Percentiles rank a stretch among this genome's conserved stretches.
Evolutionary conservation across 495 filamentous ascomycete genomes (phyloP).

Genomic region (Baudoinia panamericana): DNA sequence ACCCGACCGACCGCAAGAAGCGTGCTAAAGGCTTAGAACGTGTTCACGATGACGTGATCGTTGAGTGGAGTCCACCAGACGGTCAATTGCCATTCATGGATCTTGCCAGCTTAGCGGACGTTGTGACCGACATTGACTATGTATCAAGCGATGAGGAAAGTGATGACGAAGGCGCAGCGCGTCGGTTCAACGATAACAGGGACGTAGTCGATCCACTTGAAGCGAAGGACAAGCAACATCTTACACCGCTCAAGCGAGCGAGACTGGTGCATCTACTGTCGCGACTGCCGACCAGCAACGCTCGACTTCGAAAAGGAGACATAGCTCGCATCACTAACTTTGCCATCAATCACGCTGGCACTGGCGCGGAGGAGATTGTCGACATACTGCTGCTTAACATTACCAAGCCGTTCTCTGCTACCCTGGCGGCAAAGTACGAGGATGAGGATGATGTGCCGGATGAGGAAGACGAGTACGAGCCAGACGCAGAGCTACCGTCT

Average conservation of each 20-base stretch:
- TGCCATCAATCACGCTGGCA: conserved; percentile 73
- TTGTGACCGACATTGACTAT: conserved; percentile 73
- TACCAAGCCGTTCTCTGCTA: conserved; percentile 51
- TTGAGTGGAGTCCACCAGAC: conserved; percentile 60
- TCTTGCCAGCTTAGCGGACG: conserved; percentile 55
- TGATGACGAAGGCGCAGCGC: conserved; percentile 55
- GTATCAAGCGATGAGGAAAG: conserved; percentile 79
- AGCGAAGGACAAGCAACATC: conserved; percentile 51
- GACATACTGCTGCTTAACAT: conserved; percentile 76
- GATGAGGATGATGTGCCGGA: conserved; percentile 32
- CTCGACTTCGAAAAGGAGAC: conserved; percentile 68
- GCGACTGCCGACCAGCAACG: conserved; percentile 63
- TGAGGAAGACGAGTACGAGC: conserved; percentile 28
- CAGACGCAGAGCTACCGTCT: conserved; percentile 23
- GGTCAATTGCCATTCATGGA: conserved; percentile 58
- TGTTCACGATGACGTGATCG: conserved; percentile 56
- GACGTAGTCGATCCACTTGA: conserved; percentile 28
- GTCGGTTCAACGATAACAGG: conserved; percentile 32
- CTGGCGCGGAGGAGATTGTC: conserved; percentile 75
- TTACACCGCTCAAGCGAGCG: conserved; percentile 74
- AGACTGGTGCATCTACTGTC: conserved; percentile 68
- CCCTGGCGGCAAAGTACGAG: conserved; percentile 33
- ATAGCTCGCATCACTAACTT: conserved; percentile 78
- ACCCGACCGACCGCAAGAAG: conserved; percentile 36
- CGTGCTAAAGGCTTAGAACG: conserved; percentile 18